Evolutionary conservation across 2,329 filamentous ascomycete genomes (phyloP).

Genomic region (Stachybotrys elegans): DNA sequence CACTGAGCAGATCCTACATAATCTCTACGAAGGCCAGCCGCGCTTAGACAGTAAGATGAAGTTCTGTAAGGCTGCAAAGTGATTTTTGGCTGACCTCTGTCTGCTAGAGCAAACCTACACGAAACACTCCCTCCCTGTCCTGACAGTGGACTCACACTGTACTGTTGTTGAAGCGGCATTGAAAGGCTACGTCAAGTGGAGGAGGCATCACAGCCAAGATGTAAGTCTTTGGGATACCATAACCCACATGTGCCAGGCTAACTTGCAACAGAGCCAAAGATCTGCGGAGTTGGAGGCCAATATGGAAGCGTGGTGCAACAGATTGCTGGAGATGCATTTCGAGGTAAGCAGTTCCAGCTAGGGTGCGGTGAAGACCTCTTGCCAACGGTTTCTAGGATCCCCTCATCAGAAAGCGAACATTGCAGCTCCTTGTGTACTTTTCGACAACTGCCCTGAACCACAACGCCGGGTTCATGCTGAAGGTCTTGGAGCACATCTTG

Average conservation of each 20-base stretch:
- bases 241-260: too few relatives aligned
- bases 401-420: slow-evolving; percentile 72
- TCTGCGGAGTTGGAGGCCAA: slow-evolving; percentile 54
- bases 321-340: slow-evolving; percentile 64
- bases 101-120: slow-evolving; percentile 57
- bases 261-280: too few relatives aligned
- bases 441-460: slow-evolving; percentile 76
- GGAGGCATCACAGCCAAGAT: slow-evolving; percentile 23
- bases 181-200: slow-evolving; percentile 85
- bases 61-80: neutral
- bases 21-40: slow-evolving; percentile 67
- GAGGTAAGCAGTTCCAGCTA: slow-evolving; percentile 38
- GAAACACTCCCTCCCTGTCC: slow-evolving; percentile 65
- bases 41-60: slow-evolving; percentile 56
- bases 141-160: slow-evolving; percentile 83
- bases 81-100: too few relatives aligned
- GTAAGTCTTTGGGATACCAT: too few relatives aligned
- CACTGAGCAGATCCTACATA: slow-evolving; percentile 68
- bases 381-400: slow-evolving; percentile 55
- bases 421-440: slow-evolving; percentile 79
- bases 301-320: slow-evolving; percentile 68
- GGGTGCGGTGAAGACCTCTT: neutral
- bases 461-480: slow-evolving; percentile 76
- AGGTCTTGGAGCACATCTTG: slow-evolving; percentile 85
- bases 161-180: slow-evolving; percentile 84